Base-by-base conservation (phyloP, 2,329 filamentous ascomycete species). In the Macrophomina pseudophaseolina region DNA sequence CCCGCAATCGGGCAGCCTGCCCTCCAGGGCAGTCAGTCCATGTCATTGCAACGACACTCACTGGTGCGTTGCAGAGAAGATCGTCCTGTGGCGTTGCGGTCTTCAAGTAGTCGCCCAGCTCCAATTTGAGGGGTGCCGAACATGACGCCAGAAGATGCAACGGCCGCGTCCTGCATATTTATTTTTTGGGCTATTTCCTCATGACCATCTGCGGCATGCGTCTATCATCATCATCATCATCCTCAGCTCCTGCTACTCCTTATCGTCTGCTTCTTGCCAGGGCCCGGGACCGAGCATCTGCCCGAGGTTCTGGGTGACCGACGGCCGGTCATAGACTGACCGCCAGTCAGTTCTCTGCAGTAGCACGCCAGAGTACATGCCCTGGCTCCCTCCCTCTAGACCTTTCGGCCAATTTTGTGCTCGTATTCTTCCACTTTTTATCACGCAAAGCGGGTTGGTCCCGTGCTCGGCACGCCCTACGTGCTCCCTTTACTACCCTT, bases 1-100 rank as follows among this genome's bases (percentile, higher is more conserved):
- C 56, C 56, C 56, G 56, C 56, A 46, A 59, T 59, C 56, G 56
- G 56, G 18, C 53, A 16, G 32, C 40, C 46, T 46, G 40, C 56
- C 40, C 28, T n/a, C 46, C 28, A 38, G 46, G 56, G 18, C 40
- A 59, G 40, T 23, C 40, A 59, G 38, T 23, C 38, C 54, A 30
- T 58, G 54, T 44, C 54, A n/a, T 58, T 14, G 12, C 23, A 28
- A 32, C 56, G 8, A 12, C 56, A 59, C 56, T 44, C 40, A 59
- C 42, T 59, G 40, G 56, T 33, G 56, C 56, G 28, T 35, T 53
- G 51, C 51, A 53, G 51, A 40, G 8, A 33, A 35, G 40, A 46
- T 59, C 56, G 40, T 32, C 56, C 16, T 2, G 7, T 12, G 35
- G 7, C 35, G 6, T 38, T 33, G 14, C 8, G 18, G 18, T 28